Conservation (phyloP, 768 basidiomycete genomes). For the Pulveroboletus sp. region DNA sequence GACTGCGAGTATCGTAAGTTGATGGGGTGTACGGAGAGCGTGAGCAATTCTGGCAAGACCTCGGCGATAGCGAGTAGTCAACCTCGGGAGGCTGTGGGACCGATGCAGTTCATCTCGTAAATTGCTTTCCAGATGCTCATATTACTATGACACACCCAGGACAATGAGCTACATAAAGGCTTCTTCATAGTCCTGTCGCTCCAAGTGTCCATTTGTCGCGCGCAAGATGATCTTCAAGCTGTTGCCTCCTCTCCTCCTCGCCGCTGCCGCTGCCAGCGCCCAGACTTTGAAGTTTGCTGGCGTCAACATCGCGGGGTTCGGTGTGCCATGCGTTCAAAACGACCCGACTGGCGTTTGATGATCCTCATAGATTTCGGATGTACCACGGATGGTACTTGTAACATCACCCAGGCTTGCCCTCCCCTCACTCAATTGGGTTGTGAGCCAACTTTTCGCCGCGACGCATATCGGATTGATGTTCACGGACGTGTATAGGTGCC, state of each 20-base stretch:
- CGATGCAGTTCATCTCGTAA: too few species aligned
- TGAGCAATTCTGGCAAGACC: too few species aligned
- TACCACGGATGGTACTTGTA: conserved; percentile 41
- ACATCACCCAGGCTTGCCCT: conserved; percentile 37
- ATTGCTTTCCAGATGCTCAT: too few species aligned
- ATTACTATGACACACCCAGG: too few species aligned
- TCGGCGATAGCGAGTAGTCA: too few species aligned
- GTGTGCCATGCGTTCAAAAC: background rate
- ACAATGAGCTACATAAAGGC: conserved; percentile 11
- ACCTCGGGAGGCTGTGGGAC: too few species aligned
- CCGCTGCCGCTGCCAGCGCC: conserved; percentile 13
- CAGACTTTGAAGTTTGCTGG: conserved; percentile 37
- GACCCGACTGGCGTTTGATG: background rate
- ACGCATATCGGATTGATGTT: background rate
- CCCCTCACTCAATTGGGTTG: conserved; percentile 45
- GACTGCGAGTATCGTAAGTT: too few species aligned
- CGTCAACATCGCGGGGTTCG: conserved; percentile 54
- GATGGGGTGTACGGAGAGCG: too few species aligned
- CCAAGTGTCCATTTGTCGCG: background rate
- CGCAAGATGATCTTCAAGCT: conserved; percentile 17
- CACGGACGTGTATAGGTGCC: conserved; percentile 2
- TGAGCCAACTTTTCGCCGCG: conserved; percentile 10
- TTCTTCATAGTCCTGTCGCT: background rate
- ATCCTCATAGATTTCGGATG: conserved; percentile 46
- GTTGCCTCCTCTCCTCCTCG: conserved; percentile 13